These are phyloP conservation scores for Madurella mycetomatis DNA, from an alignment of 2,329 filamentous ascomycete genomes.

Conservation along the genomic window DNA sequence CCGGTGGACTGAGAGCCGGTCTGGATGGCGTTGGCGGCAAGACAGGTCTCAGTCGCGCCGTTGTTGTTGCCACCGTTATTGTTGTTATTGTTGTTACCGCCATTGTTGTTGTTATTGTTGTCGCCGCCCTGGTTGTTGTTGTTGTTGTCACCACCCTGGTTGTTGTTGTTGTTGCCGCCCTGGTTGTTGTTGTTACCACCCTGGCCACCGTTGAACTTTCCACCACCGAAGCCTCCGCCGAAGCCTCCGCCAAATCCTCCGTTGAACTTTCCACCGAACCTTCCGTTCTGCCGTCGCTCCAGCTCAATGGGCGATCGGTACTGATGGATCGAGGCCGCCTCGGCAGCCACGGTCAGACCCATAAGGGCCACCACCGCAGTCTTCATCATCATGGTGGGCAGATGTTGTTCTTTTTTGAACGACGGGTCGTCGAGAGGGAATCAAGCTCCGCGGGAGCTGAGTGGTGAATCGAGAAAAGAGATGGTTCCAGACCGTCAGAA, in stretches of 20 bases:
- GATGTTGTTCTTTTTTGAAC: neutral
- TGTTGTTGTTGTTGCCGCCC: conserved; percentile 17
- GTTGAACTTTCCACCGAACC: conserved; percentile 10
- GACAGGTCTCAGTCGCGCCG: conserved; percentile 31
- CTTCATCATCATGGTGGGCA: conserved; percentile 50
- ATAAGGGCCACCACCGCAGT: conserved; percentile 45
- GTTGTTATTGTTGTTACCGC: conserved; percentile 18
- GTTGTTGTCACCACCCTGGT: conserved; percentile 24
- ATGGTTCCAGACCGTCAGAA: conserved; percentile 48
- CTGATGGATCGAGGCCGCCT: conserved; percentile 41
- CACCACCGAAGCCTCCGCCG: neutral
- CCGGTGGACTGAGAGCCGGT: conserved; percentile 47
- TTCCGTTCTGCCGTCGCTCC: conserved; percentile 37
- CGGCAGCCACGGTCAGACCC: conserved; percentile 42
- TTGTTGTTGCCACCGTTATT: conserved; percentile 23
- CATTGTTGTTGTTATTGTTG: conserved; percentile 24
- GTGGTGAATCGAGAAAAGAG: conserved; percentile 29
- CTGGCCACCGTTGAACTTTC: conserved; percentile 2
- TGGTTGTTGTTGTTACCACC: conserved; percentile 18
- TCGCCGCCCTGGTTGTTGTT: conserved; percentile 18
- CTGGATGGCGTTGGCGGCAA: conserved; percentile 45
- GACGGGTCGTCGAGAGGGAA: conserved; percentile 19
- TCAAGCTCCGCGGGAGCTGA: conserved; percentile 20
- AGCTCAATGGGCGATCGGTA: conserved; percentile 35
- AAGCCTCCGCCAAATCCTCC: neutral